Base-by-base conservation (phyloP, 352 stramenopile species). In the Globisporangium spinosum region DNA sequence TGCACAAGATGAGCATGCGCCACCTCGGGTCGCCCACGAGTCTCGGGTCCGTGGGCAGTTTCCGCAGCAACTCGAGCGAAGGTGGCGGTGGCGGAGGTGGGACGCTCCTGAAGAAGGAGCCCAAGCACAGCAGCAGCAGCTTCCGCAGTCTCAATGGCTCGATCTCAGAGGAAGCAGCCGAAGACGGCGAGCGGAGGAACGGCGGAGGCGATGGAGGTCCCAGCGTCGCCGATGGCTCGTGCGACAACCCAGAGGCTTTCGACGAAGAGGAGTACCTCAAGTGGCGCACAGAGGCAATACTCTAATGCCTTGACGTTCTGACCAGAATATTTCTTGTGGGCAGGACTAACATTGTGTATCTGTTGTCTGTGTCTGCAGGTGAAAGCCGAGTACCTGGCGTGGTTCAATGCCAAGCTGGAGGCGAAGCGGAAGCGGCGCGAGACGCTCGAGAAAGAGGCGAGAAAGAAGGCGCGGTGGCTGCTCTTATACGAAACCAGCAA, bases 321-420 rank as follows among this genome's bases (percentile, higher is more conserved):
- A 10, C 17, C 43, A n/a, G 2, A 0, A 62, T 23, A 1, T 3
- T 6, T 13, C 7, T 32, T 32, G 29, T 9, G 20, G 27, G 27
- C 23, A 49, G 23, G 15, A 3, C 23, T 27, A 64, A 56, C 2
- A 23, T 25, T 3, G 17, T 62, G 17, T 53, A 12, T 40, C 2
- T 1, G 32, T 15, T 43, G 35, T 15, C 35, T 43, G 10, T 15
- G 12, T 45, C 12, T 35, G 12, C 59, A 89, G 68, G 77, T 90
- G 43, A 89, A 93, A 70, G 79, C 85, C 17, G 81, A 93, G 71
- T 93, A 93, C 61, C 55, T 93, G 47, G 79, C 76, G 58, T 91
- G 84, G 84, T 64, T 91, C 49, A 82, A 79, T 45, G 79, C 79
- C 57, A 90, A 90, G 64, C 65, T 91, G 5, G 82, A 82, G 58